Evolutionary conservation across 1,284 basidiomycete species (phyloP).

Genomic region (Cryptococcus amylolentus): DNA sequence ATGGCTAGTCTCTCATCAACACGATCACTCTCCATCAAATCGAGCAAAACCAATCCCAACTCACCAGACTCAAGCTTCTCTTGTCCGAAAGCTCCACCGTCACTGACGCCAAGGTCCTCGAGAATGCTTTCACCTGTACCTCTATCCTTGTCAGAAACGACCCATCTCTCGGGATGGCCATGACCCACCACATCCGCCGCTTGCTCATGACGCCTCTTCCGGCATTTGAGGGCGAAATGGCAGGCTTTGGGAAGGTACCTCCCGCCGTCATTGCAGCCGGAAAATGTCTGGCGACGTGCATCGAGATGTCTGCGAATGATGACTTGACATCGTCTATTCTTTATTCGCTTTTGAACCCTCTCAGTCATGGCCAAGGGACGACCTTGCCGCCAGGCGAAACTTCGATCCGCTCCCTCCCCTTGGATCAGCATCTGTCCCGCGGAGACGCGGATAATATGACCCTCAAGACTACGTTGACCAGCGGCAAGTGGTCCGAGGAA

Average conservation of each 20-base stretch:
- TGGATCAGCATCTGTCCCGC: slow-evolving; percentile 8
- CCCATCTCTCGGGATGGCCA: slow-evolving; percentile 68
- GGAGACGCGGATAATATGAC: slow-evolving; percentile 11
- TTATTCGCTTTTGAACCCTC: slow-evolving; percentile 91
- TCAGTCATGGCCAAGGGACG: slow-evolving; percentile 72
- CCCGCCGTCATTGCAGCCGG: slow-evolving; percentile 77
- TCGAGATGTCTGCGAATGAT: slow-evolving; percentile 82
- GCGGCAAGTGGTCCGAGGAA: slow-evolving; percentile 61
- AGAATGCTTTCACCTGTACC: slow-evolving; percentile 43
- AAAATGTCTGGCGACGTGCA: slow-evolving; percentile 82
- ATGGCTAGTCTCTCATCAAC: slow-evolving; percentile 73
- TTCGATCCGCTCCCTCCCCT: slow-evolving; percentile 25
- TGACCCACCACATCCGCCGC: slow-evolving; percentile 76
- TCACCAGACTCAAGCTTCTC: slow-evolving; percentile 67
- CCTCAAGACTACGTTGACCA: slow-evolving; percentile 16
- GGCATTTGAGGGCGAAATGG: slow-evolving; percentile 81
- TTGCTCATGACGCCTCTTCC: slow-evolving; percentile 85
- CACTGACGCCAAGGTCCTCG: slow-evolving; percentile 58
- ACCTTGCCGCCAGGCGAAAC: slow-evolving; percentile 22
- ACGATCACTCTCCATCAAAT: slow-evolving; percentile 73
- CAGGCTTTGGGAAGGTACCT: slow-evolving; percentile 46
- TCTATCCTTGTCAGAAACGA: slow-evolving; percentile 70
- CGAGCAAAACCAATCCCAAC: slow-evolving; percentile 66
- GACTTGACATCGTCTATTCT: slow-evolving; percentile 91
- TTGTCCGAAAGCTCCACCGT: slow-evolving; percentile 78